Conservation (phyloP, 176 grass and related monocot genomes). For the Triticum dicoccoides region DNA sequence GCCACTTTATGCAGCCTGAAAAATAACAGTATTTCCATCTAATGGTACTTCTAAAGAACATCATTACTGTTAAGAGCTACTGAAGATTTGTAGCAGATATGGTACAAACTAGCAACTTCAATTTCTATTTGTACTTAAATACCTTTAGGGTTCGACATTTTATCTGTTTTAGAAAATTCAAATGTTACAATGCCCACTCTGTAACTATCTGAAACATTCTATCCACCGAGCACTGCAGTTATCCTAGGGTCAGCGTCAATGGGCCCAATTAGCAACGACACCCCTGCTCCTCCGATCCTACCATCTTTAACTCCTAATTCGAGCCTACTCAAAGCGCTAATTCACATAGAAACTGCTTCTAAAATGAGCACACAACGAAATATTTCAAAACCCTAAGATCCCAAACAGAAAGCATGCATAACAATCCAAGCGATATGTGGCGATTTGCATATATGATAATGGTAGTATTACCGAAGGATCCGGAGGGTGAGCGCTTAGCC, state of each 20-base stretch:
- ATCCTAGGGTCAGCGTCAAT: neutral
- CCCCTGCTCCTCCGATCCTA: neutral
- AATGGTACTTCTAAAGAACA: neutral
- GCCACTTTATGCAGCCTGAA: neutral
- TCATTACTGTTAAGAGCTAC: neutral
- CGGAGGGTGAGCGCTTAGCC: slow-evolving; percentile 60
- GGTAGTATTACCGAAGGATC: slow-evolving; percentile 59
- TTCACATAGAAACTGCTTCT: neutral
- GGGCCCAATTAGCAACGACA: neutral
- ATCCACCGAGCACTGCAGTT: neutral
- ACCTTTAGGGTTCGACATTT: neutral
- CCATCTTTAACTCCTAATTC: neutral
- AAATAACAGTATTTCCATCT: neutral
- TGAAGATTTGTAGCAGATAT: neutral
- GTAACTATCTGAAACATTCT: neutral
- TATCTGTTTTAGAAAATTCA: neutral
- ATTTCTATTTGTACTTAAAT: neutral
- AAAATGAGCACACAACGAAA: neutral
- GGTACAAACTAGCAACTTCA: neutral
- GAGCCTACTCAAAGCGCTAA: neutral
- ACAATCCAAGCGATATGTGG: neutral
- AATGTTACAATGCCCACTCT: neutral
- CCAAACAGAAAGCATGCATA: neutral
- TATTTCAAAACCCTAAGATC: neutral
- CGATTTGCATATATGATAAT: neutral